phyloP scores from a whole-genome alignment of 2,329 filamentous ascomycete species.

The Amesomyces nigricolor region DNA sequence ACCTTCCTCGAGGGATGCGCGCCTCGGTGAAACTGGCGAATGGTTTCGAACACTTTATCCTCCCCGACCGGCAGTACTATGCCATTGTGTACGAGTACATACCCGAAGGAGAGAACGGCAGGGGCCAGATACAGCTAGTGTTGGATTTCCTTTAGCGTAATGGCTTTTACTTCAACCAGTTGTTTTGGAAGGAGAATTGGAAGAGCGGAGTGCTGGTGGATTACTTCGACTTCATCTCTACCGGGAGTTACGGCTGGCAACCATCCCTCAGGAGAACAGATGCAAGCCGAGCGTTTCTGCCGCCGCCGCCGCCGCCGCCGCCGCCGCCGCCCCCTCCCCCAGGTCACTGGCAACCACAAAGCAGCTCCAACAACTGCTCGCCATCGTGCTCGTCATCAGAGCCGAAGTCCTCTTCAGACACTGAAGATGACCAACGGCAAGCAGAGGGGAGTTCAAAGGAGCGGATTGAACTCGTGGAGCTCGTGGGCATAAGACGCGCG shows the following conservation, averaged over 20 bases:
- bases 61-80: background rate
- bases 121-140: background rate
- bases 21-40: background rate
- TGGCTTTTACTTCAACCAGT: background rate
- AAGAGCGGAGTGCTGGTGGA: slow-evolving; percentile 7
- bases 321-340: background rate
- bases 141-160: slow-evolving; percentile 1
- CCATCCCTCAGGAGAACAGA: background rate
- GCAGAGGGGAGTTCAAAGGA: too few relatives aligned
- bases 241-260: background rate
- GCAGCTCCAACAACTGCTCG: background rate
- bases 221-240: background rate
- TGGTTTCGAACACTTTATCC: background rate
- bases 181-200: slow-evolving; percentile 7
- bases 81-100: slow-evolving; percentile 6
- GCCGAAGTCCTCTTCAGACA: background rate
- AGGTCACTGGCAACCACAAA: background rate
- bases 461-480: too few relatives aligned
- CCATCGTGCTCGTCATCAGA: background rate
- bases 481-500: too few relatives aligned
- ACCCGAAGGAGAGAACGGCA: slow-evolving; percentile 6
- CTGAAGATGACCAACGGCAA: background rate
- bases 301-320: background rate
- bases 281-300: slow-evolving; percentile 4
- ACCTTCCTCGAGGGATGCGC: background rate